Evolutionary conservation across 345 rosid genomes (phyloP).

Genomic region (Euphorbia pulcherrima): DNA sequence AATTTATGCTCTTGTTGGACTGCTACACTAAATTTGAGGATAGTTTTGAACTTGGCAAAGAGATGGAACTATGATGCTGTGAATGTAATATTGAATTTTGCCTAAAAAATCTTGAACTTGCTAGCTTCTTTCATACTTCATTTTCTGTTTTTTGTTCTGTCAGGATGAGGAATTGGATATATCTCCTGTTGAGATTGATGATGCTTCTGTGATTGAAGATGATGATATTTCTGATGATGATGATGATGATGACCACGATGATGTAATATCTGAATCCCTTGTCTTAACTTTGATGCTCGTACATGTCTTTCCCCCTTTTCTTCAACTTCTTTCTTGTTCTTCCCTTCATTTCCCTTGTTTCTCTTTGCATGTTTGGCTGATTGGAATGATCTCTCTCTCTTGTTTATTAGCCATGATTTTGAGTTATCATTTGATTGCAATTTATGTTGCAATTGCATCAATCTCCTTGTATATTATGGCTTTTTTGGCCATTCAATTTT

Average conservation of each 20-base stretch:
- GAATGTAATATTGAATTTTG: background rate
- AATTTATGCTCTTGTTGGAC: background rate
- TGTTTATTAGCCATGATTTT: background rate
- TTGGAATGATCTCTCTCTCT: background rate
- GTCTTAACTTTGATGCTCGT: background rate
- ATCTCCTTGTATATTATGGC: background rate
- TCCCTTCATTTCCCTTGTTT: background rate
- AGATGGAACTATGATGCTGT: background rate
- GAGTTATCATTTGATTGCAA: background rate
- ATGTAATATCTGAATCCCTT: constrained; percentile 47
- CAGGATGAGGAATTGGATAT: constrained; percentile 94
- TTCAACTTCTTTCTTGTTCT: background rate
- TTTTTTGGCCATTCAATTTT: background rate
- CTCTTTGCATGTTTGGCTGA: background rate
- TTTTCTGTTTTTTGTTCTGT: constrained; percentile 24
- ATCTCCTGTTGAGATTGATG: constrained; percentile 88
- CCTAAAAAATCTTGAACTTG: background rate
- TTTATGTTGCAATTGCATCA: background rate
- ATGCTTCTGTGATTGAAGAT: constrained; percentile 94
- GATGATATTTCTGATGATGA: constrained; percentile 96
- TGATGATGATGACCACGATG: constrained; percentile 84
- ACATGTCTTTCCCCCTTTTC: background rate
- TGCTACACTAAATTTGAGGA: background rate
- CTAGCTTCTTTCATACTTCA: background rate
- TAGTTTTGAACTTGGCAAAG: background rate